These are phyloP conservation scores for Nothophoma quercina DNA, from an alignment of 2,329 filamentous ascomycete species.

Conservation along the genomic window DNA sequence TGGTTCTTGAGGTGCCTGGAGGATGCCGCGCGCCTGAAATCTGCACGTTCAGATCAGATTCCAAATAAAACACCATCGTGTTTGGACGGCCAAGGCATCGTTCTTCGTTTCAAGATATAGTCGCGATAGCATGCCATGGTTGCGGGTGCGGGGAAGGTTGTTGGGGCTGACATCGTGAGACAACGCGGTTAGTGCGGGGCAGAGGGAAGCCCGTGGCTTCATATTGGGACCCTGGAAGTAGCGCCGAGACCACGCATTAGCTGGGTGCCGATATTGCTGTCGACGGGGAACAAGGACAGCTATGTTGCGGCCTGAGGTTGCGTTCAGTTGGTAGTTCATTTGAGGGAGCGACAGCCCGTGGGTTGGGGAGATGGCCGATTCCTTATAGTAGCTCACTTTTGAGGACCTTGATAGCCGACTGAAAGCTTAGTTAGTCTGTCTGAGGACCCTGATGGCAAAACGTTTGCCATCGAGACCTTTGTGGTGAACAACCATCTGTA, in stretches of 20 bases:
- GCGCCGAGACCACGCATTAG: not conserved
- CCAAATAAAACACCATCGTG: not conserved
- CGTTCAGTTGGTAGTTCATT: not conserved
- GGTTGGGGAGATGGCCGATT: not conserved
- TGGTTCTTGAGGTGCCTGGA: not conserved
- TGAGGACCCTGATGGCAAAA: slow-evolving; percentile 8
- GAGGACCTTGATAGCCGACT: slow-evolving; percentile 18
- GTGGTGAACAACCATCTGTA: too few species aligned
- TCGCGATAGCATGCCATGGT: slow-evolving; percentile 6
- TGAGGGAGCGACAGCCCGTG: not conserved
- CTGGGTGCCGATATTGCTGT: not conserved
- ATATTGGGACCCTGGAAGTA: not conserved
- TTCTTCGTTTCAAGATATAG: not conserved
- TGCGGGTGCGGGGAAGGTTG: slow-evolving; percentile 15
- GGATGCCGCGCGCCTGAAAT: not conserved
- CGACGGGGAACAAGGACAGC: not conserved
- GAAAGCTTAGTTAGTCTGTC: not conserved
- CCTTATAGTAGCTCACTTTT: slow-evolving; percentile 13
- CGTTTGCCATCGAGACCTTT: not conserved
- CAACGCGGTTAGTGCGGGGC: slow-evolving; percentile 14
- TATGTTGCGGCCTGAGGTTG: not conserved
- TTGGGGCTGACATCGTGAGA: slow-evolving; percentile 8
- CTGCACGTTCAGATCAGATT: not conserved
- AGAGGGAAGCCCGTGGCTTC: slow-evolving; percentile 2
- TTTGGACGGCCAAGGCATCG: slow-evolving; percentile 4